Evolutionary conservation across 192 early-diverging fungal genomes (phyloP), one percentile per base, ranked within the genome.

Genomic region (Chytriomyces sp.): DNA sequence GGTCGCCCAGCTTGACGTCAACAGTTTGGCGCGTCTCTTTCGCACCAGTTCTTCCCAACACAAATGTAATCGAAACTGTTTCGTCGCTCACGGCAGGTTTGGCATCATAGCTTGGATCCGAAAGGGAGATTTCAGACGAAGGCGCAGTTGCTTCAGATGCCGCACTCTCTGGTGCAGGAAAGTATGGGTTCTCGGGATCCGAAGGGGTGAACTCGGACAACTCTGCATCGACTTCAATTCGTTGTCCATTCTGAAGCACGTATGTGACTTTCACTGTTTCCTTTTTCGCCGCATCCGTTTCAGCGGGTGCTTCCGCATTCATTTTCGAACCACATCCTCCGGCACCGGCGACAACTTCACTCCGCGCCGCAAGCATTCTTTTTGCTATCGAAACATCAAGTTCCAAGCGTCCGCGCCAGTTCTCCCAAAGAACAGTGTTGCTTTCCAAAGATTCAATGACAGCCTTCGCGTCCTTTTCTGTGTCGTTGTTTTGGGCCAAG

Each of bases 341-440:
- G 13, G 64, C 26, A 48, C 45, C 67, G 45, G 43, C 45, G 4
- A 16, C 45, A 46, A 5, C 13, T 24, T 50, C 35, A 35, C 35
- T 35, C 2, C 35, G 35, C 35, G 72, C 57, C 5, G 11, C 60
- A 5, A 43, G 9, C 72, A 74, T 74, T 10, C 72, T 57, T n/a
- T 74, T 61, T 45, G 24, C 44, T 7, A 44, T 59, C 8, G 24
- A 13, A 8, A n/a, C 43, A 46, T 74, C 72, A 7, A 89, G 46
- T 8, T 82, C 85, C 35, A 82, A 73, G 10, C 87, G 79, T 3
- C 89, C 89, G 9, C 89, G 76, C 89, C 89, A 90, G 7, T 86
- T 76, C 10, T 81, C 81, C 75, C 86, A 82, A 73, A 84, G 72
- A 45, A 86, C 75, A 1, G 82, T 74, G 6, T 78, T 77, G 9